Percentiles rank a stretch among this genome's conserved stretches.
Conservation (phyloP, 345 rosid species). For the Hirschfeldia incana region DNA sequence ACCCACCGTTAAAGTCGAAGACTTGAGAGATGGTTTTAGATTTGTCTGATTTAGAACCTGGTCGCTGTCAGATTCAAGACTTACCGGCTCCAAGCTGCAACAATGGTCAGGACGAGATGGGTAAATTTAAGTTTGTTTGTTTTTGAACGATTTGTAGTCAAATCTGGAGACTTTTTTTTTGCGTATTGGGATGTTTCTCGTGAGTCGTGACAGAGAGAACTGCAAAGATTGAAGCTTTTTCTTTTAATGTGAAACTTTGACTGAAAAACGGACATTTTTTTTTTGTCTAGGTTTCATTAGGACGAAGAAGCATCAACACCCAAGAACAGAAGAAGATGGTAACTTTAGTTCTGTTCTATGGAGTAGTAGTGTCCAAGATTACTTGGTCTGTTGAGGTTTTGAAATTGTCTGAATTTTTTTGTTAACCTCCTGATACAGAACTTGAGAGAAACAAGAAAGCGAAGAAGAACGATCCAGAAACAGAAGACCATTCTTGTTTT, state of each 20-base stretch:
- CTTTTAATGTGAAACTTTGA: background rate
- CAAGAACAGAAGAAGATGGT: background rate
- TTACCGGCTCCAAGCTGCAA: background rate
- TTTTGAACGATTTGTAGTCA: background rate
- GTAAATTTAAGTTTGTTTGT: background rate
- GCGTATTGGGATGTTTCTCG: background rate
- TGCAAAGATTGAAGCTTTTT: background rate
- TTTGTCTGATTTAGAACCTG: background rate
- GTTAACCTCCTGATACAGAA: background rate
- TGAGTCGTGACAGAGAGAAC: background rate
- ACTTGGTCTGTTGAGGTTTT: background rate
- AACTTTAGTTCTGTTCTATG: background rate
- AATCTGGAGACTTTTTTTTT: background rate
- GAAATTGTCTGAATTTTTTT: background rate
- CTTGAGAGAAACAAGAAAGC: background rate
- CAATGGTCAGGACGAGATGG: background rate
- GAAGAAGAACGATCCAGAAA: background rate
- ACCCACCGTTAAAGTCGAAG: background rate
- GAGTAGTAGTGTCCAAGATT: background rate
- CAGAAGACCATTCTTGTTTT: slow-evolving; percentile 1
- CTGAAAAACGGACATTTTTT: background rate
- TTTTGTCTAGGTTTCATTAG: background rate
- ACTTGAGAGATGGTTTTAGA: background rate
- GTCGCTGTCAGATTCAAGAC: background rate
- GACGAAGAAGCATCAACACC: background rate